phyloP scores from a whole-genome alignment of 2,329 filamentous ascomycete genomes.

The Hypoxylon sp. region DNA sequence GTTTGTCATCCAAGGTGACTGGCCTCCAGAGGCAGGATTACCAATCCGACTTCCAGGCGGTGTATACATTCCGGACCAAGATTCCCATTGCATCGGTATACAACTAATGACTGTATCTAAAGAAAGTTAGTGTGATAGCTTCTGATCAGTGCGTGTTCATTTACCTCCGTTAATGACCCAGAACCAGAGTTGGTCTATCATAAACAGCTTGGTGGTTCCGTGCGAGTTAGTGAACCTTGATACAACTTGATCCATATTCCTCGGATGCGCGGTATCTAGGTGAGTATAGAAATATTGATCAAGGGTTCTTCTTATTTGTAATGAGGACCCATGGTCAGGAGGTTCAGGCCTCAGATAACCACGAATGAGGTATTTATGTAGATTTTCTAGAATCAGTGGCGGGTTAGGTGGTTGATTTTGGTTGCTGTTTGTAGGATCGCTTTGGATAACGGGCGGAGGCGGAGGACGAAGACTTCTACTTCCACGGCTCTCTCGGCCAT shows the following conservation, averaged over 20 bases:
- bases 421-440: background rate
- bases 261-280: background rate
- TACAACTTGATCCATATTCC: constrained; percentile 5
- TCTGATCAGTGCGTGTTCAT: background rate
- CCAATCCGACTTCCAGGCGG: background rate
- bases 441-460: background rate
- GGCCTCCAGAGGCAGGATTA: background rate
- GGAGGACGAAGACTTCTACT: background rate
- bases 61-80: background rate
- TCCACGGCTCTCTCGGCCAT: background rate
- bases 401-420: background rate
- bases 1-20: background rate
- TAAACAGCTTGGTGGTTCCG: background rate
- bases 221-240: background rate
- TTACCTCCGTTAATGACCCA: constrained; percentile 6
- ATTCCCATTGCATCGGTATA: constrained; percentile 1
- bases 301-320: constrained; percentile 5
- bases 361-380: constrained; percentile 1
- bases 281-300: constrained; percentile 13
- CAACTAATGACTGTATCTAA: constrained; percentile 1
- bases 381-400: background rate
- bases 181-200: constrained; percentile 11
- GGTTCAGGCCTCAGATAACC: background rate
- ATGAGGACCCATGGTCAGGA: background rate
- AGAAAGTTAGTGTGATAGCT: background rate